Evolutionary conservation across 257 asterid species (phyloP).

Genomic region (Penstemon barbatus): DNA sequence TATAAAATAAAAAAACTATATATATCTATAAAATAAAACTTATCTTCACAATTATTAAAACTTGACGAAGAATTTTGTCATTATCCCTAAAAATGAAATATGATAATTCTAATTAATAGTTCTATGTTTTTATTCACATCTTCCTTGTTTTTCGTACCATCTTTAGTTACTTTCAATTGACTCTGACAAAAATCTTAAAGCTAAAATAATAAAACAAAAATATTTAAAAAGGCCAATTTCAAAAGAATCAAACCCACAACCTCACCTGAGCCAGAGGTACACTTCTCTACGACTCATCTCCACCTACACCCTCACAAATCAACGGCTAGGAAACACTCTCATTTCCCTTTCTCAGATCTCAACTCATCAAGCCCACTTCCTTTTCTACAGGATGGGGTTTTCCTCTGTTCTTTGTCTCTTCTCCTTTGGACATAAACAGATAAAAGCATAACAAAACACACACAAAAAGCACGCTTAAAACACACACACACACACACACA

Average conservation of each 20-base stretch:
- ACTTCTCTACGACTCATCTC: constrained; percentile 4
- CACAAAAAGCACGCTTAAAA: constrained; percentile 23
- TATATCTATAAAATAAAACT: too few relatives aligned
- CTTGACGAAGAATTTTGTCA: too few relatives aligned
- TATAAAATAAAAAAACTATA: too few relatives aligned
- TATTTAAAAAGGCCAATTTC: constrained; percentile 16
- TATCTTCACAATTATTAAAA: too few relatives aligned
- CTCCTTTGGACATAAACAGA: constrained; percentile 25
- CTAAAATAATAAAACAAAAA: constrained; percentile 6
- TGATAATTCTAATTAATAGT: too few relatives aligned
- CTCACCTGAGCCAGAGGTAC: background rate
- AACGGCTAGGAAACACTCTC: constrained; percentile 25
- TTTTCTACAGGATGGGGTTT: constrained; percentile 29
- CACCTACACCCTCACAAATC: constrained; percentile 12
- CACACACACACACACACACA: background rate
- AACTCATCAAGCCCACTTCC: constrained; percentile 1
- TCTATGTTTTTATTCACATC: too few relatives aligned
- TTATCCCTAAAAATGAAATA: too few relatives aligned
- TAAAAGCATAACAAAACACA: constrained; percentile 25
- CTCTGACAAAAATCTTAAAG: constrained; percentile 1
- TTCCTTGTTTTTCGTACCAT: background rate
- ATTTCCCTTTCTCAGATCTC: constrained; percentile 23
- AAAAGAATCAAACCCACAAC: background rate
- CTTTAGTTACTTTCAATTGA: background rate
- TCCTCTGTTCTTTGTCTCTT: constrained; percentile 34